phyloP scores from a whole-genome alignment of 1,284 basidiomycete species.

The Ceratobasidium sp. region DNA sequence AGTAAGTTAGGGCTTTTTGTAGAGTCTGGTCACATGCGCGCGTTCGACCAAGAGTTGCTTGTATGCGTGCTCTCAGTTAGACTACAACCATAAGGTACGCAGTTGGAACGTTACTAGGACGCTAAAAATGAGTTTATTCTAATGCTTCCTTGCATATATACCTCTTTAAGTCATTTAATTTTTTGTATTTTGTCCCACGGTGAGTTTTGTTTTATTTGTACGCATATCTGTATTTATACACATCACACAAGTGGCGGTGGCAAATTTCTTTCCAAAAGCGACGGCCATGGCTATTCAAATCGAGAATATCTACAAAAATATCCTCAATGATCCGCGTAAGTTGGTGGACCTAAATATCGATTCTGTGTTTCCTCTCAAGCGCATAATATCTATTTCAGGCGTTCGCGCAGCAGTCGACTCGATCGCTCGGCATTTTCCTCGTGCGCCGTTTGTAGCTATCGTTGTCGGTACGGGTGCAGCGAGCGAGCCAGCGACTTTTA shows the following conservation, averaged over 20 bases:
- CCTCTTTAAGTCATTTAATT: no score
- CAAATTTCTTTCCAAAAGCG: not conserved
- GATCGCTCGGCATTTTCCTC: not conserved
- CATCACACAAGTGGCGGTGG: slow-evolving; percentile 2
- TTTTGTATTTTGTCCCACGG: no score
- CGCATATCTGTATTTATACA: no score
- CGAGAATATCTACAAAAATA: not conserved
- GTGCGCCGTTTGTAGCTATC: not conserved
- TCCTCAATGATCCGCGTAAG: slow-evolving; percentile 9
- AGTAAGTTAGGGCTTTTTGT: no score
- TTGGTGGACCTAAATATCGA: not conserved
- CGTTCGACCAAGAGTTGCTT: no score
- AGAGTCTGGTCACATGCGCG: no score
- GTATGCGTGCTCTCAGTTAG: no score
- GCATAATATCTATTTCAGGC: not conserved
- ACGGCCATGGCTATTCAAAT: not conserved
- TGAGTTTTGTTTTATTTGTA: no score
- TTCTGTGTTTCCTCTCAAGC: not conserved
- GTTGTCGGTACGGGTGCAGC: not conserved
- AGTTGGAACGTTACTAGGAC: no score
- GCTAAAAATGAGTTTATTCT: no score
- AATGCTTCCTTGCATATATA: no score
- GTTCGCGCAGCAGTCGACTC: not conserved
- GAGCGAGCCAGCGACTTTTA: not conserved
- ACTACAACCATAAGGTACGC: no score